Conservation (phyloP, 2,329 filamentous ascomycete genomes). For the Fusarium caatingaense region DNA sequence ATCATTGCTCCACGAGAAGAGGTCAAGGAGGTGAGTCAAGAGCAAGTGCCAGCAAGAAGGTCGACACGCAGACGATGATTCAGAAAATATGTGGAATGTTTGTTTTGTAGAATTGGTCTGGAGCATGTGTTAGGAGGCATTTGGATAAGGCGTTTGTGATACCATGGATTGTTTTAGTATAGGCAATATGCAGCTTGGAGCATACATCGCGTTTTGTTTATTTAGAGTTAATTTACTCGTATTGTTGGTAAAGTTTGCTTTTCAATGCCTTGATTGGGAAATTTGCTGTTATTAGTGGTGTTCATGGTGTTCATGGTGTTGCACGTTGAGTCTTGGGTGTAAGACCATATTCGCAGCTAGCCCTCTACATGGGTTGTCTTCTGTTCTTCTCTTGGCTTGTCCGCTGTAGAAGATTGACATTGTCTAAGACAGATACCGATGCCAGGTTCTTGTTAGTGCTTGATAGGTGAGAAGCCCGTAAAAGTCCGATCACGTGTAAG, state of each 20-base stretch:
- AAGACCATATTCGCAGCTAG: neutral
- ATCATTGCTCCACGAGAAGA: slow-evolving; percentile 53
- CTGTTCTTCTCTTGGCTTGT: neutral
- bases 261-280: slow-evolving; percentile 6
- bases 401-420: neutral
- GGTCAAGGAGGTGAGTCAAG: slow-evolving; percentile 29
- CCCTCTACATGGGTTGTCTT: neutral
- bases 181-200: neutral
- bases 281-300: slow-evolving; percentile 6
- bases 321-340: neutral
- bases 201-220: neutral
- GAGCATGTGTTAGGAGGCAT: slow-evolving; percentile 6
- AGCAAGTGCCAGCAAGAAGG: slow-evolving; percentile 41
- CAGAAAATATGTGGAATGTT: neutral
- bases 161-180: slow-evolving; percentile 18
- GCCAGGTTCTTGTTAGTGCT: neutral
- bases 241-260: neutral
- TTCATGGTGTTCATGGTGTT: neutral
- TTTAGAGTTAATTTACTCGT: neutral
- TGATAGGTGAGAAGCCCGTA: neutral
- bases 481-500: slow-evolving; percentile 10
- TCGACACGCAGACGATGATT: slow-evolving; percentile 39
- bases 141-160: slow-evolving; percentile 29
- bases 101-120: slow-evolving; percentile 2
- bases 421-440: neutral